phyloP scores from a whole-genome alignment of 75 land plant genomes.

The Pinus tabuliformis region DNA sequence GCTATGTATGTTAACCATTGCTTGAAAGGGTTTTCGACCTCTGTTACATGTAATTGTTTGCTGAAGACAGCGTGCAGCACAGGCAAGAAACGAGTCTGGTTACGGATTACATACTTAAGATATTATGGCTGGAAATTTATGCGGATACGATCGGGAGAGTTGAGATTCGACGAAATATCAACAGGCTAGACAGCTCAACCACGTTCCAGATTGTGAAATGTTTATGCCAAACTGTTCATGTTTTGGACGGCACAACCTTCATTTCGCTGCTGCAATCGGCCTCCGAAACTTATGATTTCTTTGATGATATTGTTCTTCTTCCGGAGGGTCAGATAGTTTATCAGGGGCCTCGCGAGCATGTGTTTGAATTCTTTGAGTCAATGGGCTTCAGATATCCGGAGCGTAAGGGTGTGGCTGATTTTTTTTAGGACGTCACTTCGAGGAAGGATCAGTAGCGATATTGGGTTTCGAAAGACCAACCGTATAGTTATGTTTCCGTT shows the following conservation, averaged over 20 bases:
- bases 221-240: constrained; percentile 43
- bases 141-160: constrained; percentile 57
- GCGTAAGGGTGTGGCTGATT: constrained; percentile 26
- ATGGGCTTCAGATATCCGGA: constrained; percentile 90
- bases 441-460: constrained; percentile 89
- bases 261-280: constrained; percentile 81
- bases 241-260: constrained; percentile 64
- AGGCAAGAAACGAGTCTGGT: no score
- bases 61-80: no score
- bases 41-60: no score
- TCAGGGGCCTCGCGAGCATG: constrained; percentile 74
- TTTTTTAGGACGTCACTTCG: constrained; percentile 73
- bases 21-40: no score
- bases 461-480: constrained; percentile 52
- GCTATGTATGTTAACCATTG: no score
- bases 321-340: constrained; percentile 86
- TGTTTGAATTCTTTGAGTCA: constrained; percentile 71
- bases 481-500: constrained; percentile 58
- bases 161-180: constrained; percentile 77
- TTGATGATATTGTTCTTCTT: constrained; percentile 80
- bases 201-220: constrained; percentile 73
- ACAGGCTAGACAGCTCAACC: constrained; percentile 90
- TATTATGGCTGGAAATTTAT: constrained; percentile 53
- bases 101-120: no score
- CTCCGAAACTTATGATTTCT: constrained; percentile 78